phyloP scores from a whole-genome alignment of 305 asterid species.

The Ilex paraguariensis region DNA sequence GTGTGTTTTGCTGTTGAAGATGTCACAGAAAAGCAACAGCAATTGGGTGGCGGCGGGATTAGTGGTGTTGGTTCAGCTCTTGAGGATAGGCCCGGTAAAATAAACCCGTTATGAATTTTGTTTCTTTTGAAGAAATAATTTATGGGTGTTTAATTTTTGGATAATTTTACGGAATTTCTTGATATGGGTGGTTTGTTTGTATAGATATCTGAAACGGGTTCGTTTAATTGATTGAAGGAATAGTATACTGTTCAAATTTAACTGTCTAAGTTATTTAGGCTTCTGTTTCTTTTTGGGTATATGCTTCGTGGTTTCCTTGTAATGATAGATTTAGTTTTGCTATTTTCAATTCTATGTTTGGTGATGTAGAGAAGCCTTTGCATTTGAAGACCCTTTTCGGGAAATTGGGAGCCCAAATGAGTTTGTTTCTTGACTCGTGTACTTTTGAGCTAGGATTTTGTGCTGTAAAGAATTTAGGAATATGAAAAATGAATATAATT shows the following conservation, averaged over 20 bases:
- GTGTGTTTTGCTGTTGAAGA: constrained; percentile 83
- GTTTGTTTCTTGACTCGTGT: too few relatives aligned
- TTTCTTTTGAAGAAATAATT: background rate
- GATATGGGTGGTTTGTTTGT: constrained; percentile 3
- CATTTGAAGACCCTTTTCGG: too few relatives aligned
- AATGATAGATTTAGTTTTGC: too few relatives aligned
- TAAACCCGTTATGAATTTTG: background rate
- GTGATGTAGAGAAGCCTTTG: too few relatives aligned
- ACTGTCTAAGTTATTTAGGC: background rate
- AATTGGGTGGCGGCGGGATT: constrained; percentile 26
- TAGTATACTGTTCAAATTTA: background rate
- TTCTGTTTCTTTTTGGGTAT: background rate
- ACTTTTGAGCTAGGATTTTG: too few relatives aligned
- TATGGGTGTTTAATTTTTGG: background rate
- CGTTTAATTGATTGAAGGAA: background rate
- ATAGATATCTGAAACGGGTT: constrained; percentile 4
- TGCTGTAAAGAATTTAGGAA: too few relatives aligned
- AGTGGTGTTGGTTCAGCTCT: constrained; percentile 38
- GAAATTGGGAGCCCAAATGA: too few relatives aligned
- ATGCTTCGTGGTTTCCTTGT: too few relatives aligned
- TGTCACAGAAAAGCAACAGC: constrained; percentile 37
- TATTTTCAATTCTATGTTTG: too few relatives aligned
- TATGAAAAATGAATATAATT: too few relatives aligned
- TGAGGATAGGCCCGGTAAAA: constrained; percentile 59
- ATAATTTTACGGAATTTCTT: constrained; percentile 1